phyloP scores from a whole-genome alignment of 2,329 filamentous ascomycete genomes.

The Colletotrichum higginsianum region DNA sequence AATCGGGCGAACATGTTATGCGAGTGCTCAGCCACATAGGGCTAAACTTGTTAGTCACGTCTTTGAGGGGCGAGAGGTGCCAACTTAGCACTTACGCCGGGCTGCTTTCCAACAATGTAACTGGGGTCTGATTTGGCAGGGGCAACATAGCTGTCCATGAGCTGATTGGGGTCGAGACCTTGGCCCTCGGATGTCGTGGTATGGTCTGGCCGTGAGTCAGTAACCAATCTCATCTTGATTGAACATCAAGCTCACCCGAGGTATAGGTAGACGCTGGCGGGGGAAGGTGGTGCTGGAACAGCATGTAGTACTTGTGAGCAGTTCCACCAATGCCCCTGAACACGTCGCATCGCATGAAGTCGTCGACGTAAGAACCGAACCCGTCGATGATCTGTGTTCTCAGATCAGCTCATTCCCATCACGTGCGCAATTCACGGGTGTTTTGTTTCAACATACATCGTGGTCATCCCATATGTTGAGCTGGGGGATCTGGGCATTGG shows the following conservation, averaged over 20 bases:
- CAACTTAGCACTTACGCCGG: slow-evolving; percentile 75
- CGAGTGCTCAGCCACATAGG: slow-evolving; percentile 91
- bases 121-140: slow-evolving; percentile 71
- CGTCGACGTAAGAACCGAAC: slow-evolving; percentile 92
- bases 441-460: slow-evolving; percentile 67
- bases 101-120: slow-evolving; percentile 83
- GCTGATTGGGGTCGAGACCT: slow-evolving; percentile 78
- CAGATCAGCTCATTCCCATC: slow-evolving; percentile 38
- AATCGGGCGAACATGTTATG: slow-evolving; percentile 89
- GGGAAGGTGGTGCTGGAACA: slow-evolving; percentile 95
- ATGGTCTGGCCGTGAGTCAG: slow-evolving; percentile 43
- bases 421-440: slow-evolving; percentile 38
- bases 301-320: slow-evolving; percentile 97
- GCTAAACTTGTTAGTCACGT: slow-evolving; percentile 66
- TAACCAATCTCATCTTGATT: slow-evolving; percentile 44
- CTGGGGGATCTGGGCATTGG: slow-evolving; percentile 93
- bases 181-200: slow-evolving; percentile 49
- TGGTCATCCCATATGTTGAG: slow-evolving; percentile 99
- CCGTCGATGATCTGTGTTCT: slow-evolving; percentile 84
- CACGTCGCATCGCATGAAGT: slow-evolving; percentile 93
- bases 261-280: slow-evolving; percentile 91
- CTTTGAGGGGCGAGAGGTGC: slow-evolving; percentile 57
- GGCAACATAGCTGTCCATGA: slow-evolving; percentile 81
- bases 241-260: slow-evolving; percentile 67
- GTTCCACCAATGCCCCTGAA: slow-evolving; percentile 93